These are phyloP conservation scores for Saccharum officinarum DNA, from an alignment of 176 grass and related monocot species.

Conservation along the genomic window DNA sequence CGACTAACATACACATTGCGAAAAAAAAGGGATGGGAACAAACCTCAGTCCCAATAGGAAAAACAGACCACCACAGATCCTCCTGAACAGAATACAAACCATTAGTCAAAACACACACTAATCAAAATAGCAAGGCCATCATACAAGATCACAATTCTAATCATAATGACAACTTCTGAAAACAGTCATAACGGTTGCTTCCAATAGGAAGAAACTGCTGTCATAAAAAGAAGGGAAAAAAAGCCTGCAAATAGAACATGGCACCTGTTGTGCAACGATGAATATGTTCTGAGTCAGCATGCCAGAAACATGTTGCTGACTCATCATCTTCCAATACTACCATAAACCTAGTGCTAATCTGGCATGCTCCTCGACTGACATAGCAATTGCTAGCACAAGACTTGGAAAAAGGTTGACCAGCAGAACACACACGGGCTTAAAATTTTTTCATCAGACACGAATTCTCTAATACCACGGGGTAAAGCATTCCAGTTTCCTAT, in stretches of 20 bases:
- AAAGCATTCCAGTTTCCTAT: background rate
- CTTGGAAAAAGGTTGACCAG: background rate
- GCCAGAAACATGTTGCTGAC: background rate
- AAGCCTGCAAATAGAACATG: background rate
- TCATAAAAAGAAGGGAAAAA: background rate
- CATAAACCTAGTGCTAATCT: background rate
- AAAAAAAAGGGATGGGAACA: constrained; percentile 4
- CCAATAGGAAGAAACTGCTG: background rate
- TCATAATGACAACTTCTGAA: background rate
- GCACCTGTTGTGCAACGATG: background rate
- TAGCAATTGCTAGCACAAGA: background rate
- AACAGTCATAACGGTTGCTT: background rate
- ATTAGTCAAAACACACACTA: background rate
- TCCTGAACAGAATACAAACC: constrained; percentile 46
- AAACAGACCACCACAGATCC: constrained; percentile 71
- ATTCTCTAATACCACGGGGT: background rate
- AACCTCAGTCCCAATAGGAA: constrained; percentile 80
- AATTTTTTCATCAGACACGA: background rate
- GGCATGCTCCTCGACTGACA: background rate
- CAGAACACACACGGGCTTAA: no score
- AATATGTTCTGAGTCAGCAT: background rate
- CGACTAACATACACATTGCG: background rate
- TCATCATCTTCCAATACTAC: background rate
- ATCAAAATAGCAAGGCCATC: background rate
- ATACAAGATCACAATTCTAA: background rate